Evolutionary conservation across 805 yeast genomes (phyloP).

Genomic region (Kluyveromyces lactis): DNA sequence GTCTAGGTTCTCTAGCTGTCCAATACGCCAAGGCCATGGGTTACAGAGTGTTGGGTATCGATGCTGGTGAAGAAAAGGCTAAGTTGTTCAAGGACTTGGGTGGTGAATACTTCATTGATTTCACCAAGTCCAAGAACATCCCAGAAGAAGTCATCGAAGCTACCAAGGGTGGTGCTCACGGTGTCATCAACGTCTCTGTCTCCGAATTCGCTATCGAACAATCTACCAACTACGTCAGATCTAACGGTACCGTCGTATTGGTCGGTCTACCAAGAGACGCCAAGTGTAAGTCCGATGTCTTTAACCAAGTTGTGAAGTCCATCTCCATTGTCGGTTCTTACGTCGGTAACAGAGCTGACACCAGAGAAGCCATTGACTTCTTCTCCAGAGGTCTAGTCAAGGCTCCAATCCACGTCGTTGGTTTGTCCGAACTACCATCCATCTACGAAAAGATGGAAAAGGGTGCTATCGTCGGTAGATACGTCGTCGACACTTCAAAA

Average conservation of each 20-base stretch:
- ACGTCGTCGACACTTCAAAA: constrained; percentile 68
- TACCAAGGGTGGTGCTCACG: constrained; percentile 72
- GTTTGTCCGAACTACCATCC: constrained; percentile 57
- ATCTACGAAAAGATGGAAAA: constrained; percentile 70
- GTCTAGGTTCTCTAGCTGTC: constrained; percentile 65
- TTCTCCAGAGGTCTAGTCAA: constrained; percentile 57
- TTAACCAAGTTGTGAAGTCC: constrained; percentile 65
- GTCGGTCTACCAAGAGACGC: constrained; percentile 82
- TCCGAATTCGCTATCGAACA: constrained; percentile 59
- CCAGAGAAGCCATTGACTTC: constrained; percentile 71
- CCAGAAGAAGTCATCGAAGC: constrained; percentile 45
- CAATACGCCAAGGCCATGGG: constrained; percentile 79
- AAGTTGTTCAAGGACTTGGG: constrained; percentile 49
- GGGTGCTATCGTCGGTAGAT: constrained; percentile 78
- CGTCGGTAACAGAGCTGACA: constrained; percentile 85
- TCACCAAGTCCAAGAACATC: constrained; percentile 46
- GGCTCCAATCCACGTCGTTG: constrained; percentile 65
- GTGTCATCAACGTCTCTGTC: constrained; percentile 67
- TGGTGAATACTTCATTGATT: constrained; percentile 57
- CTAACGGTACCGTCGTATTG: constrained; percentile 60
- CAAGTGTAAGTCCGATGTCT: constrained; percentile 58
- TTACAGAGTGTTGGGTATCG: constrained; percentile 60
- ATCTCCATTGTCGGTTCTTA: constrained; percentile 71
- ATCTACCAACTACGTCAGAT: constrained; percentile 52
- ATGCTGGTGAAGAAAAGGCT: constrained; percentile 59